A percentile compares a stretch with the other conserved stretches of the same genome.
These are phyloP conservation scores for Botrytis cinerea DNA, from an alignment of 2,329 filamentous ascomycete species.

Conservation along the genomic window DNA sequence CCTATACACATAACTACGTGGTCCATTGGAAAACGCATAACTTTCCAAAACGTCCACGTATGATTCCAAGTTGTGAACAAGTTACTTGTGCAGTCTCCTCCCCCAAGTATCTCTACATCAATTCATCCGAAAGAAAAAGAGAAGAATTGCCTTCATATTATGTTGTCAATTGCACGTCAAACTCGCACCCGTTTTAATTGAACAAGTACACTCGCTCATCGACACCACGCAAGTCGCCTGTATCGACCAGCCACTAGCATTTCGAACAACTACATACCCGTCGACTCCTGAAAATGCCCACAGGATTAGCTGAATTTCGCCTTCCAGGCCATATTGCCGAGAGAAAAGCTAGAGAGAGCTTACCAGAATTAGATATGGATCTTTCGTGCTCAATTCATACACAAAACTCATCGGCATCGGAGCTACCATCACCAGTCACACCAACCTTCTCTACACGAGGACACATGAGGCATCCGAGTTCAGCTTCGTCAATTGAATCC, in stretches of 20 bases:
- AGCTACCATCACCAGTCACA: conserved; percentile 68
- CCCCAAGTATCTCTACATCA: conserved; percentile 25
- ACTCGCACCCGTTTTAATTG: conserved; percentile 7
- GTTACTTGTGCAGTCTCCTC: conserved; percentile 22
- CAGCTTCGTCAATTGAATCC: conserved; percentile 74
- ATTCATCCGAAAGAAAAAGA: conserved; percentile 25
- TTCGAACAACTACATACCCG: neutral
- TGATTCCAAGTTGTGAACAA: conserved; percentile 28
- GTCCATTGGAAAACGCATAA: conserved; percentile 33
- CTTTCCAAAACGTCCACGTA: conserved; percentile 38
- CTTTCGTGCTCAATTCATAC: conserved; percentile 38
- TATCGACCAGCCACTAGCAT: conserved; percentile 16
- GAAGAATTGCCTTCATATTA: conserved; percentile 31
- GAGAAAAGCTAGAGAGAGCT: conserved; percentile 48
- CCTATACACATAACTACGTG: conserved; percentile 33
- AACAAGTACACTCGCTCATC: conserved; percentile 12
- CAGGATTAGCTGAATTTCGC: conserved; percentile 54
- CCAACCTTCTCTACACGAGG: conserved; percentile 65
- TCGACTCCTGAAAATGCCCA: conserved; percentile 36
- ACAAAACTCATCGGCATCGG: conserved; percentile 52
- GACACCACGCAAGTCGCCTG: conserved; percentile 20
- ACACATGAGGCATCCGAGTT: conserved; percentile 69
- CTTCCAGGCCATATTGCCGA: conserved; percentile 57
- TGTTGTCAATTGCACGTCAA: conserved; percentile 35
- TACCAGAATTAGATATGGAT: conserved; percentile 39